These are phyloP conservation scores for Casaregolazyma suthepensis DNA, from an alignment of 1,139 yeast genomes.

Conservation along the genomic window DNA sequence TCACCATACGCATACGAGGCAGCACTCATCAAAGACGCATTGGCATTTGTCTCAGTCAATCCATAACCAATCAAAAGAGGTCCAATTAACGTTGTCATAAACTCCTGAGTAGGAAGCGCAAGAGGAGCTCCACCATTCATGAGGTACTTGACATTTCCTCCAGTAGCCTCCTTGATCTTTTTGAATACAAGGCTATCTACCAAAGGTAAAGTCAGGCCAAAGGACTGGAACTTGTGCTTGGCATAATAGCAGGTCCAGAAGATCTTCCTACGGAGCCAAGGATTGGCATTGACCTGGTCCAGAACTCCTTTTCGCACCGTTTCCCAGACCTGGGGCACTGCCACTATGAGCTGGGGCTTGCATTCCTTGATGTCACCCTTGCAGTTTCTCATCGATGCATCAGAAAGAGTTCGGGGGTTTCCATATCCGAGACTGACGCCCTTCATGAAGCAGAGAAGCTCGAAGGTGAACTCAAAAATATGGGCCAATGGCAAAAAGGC, in stretches of 20 bases:
- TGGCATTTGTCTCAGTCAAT: conserved; percentile 93
- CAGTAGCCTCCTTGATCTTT: conserved; percentile 90
- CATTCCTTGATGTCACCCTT: conserved; percentile 82
- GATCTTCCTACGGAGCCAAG: conserved; percentile 63
- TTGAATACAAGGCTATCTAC: conserved; percentile 70
- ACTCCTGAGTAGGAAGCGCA: conserved; percentile 78
- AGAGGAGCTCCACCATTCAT: conserved; percentile 95
- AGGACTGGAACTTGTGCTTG: conserved; percentile 54
- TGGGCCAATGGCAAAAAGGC: conserved; percentile 95
- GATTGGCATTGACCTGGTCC: conserved; percentile 62
- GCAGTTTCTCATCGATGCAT: conserved; percentile 75
- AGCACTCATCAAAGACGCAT: conserved; percentile 66
- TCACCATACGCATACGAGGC: conserved; percentile 61
- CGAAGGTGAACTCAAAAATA: conserved; percentile 88
- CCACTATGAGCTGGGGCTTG: conserved; percentile 92
- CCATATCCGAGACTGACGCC: conserved; percentile 90
- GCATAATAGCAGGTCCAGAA: conserved; percentile 87
- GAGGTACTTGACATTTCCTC: conserved; percentile 70
- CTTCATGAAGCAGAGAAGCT: conserved; percentile 76
- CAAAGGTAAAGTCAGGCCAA: conserved; percentile 66
- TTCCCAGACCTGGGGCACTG: conserved; percentile 99
- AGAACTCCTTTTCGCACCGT: conserved; percentile 87
- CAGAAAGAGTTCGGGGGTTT: conserved; percentile 84
- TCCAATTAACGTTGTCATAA: conserved; percentile 68
- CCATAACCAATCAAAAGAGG: conserved; percentile 97